Percentiles rank a stretch among this genome's conserved stretches.
phyloP scores from a whole-genome alignment of 2,329 filamentous ascomycete genomes.

The Simplicillium aogashimaense region DNA sequence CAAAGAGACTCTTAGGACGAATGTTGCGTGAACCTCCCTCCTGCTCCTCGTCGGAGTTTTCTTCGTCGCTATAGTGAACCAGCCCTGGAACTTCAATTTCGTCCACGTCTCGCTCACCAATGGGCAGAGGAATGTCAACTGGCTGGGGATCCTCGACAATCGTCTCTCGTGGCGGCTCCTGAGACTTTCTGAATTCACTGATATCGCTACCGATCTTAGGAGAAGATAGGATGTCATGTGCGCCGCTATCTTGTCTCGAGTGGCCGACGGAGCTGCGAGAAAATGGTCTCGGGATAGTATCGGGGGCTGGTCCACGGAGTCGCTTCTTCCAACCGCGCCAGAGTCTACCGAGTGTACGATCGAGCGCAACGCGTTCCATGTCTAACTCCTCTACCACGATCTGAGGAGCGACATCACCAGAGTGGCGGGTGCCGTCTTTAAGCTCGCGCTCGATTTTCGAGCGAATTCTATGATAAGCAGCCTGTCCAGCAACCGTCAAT shows the following conservation, averaged over 20 bases:
- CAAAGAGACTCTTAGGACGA: constrained; percentile 36
- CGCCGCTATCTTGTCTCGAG: constrained; percentile 21
- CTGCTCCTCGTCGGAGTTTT: constrained; percentile 34
- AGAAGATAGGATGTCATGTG: constrained; percentile 25
- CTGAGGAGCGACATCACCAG: constrained; percentile 46
- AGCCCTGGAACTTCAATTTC: constrained; percentile 75
- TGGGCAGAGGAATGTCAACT: constrained; percentile 53
- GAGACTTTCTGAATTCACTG: constrained; percentile 6
- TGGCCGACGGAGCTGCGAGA: constrained; percentile 33
- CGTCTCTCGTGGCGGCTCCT: constrained; percentile 10
- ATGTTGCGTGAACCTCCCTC: constrained; percentile 18
- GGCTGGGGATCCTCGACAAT: constrained; percentile 21
- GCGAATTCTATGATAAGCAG: constrained; percentile 61
- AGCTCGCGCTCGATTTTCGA: constrained; percentile 49
- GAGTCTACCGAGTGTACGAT: constrained; percentile 75
- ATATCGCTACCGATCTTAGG: constrained; percentile 11
- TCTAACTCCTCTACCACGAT: constrained; percentile 84
- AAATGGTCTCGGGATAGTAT: constrained; percentile 36
- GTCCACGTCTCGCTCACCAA: constrained; percentile 56
- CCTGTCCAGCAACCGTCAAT: constrained; percentile 76
- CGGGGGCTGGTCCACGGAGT: constrained; percentile 47
- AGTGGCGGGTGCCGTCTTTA: constrained; percentile 36
- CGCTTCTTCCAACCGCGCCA: constrained; percentile 96
- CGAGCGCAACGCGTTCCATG: constrained; percentile 86
- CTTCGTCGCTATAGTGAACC: constrained; percentile 51